Evolutionary conservation across 345 rosid species (phyloP).

Genomic region (Eucalyptus decipiens): DNA sequence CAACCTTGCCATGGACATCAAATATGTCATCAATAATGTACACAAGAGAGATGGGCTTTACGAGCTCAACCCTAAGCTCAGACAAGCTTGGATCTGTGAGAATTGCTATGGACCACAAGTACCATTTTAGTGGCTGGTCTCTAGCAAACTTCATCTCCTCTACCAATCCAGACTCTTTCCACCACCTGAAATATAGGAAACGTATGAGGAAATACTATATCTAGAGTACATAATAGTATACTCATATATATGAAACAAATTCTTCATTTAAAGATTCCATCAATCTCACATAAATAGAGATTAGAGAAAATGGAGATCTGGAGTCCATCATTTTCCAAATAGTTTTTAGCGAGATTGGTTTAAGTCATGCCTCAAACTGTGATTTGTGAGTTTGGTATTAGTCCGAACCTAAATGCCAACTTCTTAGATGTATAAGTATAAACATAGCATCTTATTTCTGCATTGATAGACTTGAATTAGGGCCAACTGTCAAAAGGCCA

Average conservation of each 20-base stretch:
- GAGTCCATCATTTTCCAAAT: background rate
- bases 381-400: background rate
- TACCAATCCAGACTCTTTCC: constrained; percentile 33
- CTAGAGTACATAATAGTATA: background rate
- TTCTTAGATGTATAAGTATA: background rate
- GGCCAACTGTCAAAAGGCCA: background rate
- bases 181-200: constrained; percentile 34
- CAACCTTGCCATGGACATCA: constrained; percentile 23
- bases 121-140: constrained; percentile 45
- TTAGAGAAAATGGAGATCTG: background rate
- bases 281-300: background rate
- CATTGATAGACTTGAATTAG: background rate
- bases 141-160: constrained; percentile 33
- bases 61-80: constrained; percentile 20
- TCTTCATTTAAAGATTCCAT: background rate
- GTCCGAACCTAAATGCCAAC: background rate
- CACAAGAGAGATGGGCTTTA: constrained; percentile 42
- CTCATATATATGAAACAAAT: background rate
- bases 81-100: constrained; percentile 36
- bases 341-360: background rate
- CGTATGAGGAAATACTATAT: background rate
- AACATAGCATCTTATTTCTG: background rate
- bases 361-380: background rate
- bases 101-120: constrained; percentile 28
- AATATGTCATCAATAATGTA: constrained; percentile 49